These are phyloP conservation scores for Geoglossum glabrum DNA, from an alignment of 495 filamentous ascomycete genomes.

Conservation along the genomic window DNA sequence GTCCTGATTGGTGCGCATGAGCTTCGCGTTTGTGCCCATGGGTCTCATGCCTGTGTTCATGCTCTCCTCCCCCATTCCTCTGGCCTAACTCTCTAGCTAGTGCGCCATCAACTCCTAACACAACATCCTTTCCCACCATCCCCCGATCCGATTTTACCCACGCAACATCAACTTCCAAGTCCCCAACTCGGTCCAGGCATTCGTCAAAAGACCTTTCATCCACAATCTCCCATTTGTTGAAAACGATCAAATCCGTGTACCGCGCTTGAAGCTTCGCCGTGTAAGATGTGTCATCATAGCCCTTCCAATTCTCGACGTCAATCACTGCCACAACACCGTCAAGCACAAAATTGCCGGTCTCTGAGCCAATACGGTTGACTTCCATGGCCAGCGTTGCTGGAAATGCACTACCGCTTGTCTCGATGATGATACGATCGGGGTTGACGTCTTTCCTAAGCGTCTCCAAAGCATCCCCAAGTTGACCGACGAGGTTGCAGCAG, in stretches of 20 bases:
- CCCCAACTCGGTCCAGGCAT: constrained; percentile 63
- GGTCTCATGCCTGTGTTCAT: background rate
- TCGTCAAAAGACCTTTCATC: constrained; percentile 58
- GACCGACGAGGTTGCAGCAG: constrained; percentile 93
- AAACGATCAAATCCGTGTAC: constrained; percentile 84
- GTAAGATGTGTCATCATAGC: constrained; percentile 79
- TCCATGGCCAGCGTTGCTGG: constrained; percentile 83
- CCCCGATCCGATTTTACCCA: constrained; percentile 67
- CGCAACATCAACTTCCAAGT: constrained; percentile 62
- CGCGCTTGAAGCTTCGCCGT: constrained; percentile 69
- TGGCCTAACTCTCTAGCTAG: constrained; percentile 37
- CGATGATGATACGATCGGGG: constrained; percentile 79
- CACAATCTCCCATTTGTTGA: constrained; percentile 85
- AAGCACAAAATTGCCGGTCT: constrained; percentile 46
- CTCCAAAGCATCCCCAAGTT: constrained; percentile 58
- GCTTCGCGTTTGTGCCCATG: background rate
- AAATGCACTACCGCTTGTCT: constrained; percentile 77
- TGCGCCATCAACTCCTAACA: constrained; percentile 75
- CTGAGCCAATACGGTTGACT: constrained; percentile 57
- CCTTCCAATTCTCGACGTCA: constrained; percentile 93
- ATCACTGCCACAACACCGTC: constrained; percentile 87
- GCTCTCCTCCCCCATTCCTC: constrained; percentile 8
- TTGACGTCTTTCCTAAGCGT: constrained; percentile 37
- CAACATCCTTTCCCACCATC: constrained; percentile 47
- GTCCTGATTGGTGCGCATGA: constrained; percentile 27